Evolutionary conservation across 768 basidiomycete genomes (phyloP).

Genomic region (Psilocybe subaeruginosa): DNA sequence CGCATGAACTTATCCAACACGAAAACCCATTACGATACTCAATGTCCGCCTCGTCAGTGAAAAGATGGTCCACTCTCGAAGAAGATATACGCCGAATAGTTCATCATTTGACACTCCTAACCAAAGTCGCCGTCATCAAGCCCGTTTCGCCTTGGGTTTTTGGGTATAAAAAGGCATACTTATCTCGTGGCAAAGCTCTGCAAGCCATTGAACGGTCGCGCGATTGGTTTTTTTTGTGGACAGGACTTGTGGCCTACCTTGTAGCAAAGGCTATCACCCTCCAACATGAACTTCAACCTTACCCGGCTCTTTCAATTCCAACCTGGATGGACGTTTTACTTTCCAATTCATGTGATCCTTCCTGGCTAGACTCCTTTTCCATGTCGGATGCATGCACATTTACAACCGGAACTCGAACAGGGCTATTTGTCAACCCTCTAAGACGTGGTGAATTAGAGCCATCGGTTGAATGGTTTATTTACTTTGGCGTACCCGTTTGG

Average conservation of each 20-base stretch:
- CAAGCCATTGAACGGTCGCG: background rate
- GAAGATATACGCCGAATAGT: background rate
- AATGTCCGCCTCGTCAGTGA: background rate
- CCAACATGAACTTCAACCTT: background rate
- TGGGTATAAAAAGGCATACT: background rate
- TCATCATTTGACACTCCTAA: background rate
- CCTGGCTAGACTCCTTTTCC: background rate
- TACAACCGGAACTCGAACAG: background rate
- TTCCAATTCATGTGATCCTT: background rate
- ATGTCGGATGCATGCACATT: background rate
- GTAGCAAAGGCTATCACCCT: background rate
- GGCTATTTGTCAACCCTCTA: background rate
- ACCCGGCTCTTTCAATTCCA: background rate
- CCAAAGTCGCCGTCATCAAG: background rate
- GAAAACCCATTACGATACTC: background rate
- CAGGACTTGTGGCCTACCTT: constrained; percentile 1
- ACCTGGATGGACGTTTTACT: background rate
- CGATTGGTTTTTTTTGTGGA: constrained; percentile 9
- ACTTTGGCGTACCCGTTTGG: background rate
- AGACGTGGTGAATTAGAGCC: background rate
- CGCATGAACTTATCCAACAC: background rate
- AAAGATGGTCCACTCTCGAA: background rate
- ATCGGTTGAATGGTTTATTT: background rate
- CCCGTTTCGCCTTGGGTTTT: constrained; percentile 4
- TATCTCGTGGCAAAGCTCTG: background rate